Base-by-base conservation (phyloP, 208 protist genomes). In the Trypanosoma melophagium region DNA sequence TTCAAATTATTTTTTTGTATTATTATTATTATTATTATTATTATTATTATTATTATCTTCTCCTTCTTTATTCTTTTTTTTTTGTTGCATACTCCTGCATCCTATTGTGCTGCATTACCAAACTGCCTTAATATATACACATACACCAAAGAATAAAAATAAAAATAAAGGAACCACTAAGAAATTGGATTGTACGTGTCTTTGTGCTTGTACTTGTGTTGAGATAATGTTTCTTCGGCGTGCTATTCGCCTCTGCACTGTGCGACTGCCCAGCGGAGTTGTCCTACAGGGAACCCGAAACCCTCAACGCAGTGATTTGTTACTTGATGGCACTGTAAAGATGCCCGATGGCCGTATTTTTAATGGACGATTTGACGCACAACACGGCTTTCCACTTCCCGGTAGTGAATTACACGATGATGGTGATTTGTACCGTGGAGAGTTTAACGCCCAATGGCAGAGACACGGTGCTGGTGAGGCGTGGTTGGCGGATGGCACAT, bases 331-430 rank as follows among this genome's bases (percentile, higher is more conserved):
- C 2, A 73, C 72, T 14, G 86, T 80, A 1, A 84, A 79, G 10
- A 69, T 92, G 10, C 83, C 87, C 0, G 92, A 97, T 35, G 92
- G 92, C 7, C 89, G 89, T 25, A 75, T 84, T 40, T 97, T 84
- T 68, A 80, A 74, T 62, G 92, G 92, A 7, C 50, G 38, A 7
- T 97, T 94, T 77, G 84, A 94, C 68, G 41, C 55, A 14, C 10
- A 56, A 16, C 22, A 66, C 9, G 89, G 87, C n/a, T 85, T 83
- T 67, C 92, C 90, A 0, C 77, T 95, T 4, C 42, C 70, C 3
- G 90, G 89, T 7, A 86, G 81, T 45, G 72, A 91, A 49, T 79
- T 97, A 19, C 86, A 95, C 63, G 93, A 97, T 42, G 93, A 97
- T 51, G 93, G 93, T 1, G 87, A 95, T 60, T 54, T 94, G 7